Conservation (phyloP, 2,329 filamentous ascomycete species). For the Macrophomina phaseolina region DNA sequence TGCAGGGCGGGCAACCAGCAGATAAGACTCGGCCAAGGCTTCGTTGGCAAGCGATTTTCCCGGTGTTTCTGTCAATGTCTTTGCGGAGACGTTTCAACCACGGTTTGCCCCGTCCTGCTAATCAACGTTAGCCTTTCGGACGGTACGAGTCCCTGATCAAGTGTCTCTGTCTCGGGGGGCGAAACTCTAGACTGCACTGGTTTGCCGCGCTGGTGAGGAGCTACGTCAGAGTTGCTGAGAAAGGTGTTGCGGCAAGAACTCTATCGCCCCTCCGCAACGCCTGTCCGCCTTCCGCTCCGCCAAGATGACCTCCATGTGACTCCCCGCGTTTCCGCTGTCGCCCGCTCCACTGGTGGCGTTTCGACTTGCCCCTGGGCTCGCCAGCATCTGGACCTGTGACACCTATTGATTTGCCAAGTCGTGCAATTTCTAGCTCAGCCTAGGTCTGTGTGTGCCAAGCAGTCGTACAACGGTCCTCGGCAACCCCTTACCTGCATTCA, state of each 20-base stretch:
- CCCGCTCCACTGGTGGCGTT: conserved; percentile 11
- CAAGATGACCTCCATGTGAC: conserved; percentile 7
- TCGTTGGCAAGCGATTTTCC: background rate
- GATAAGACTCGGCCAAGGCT: background rate
- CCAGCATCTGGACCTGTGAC: background rate
- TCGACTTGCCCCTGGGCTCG: conserved; percentile 5
- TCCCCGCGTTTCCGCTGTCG: conserved; percentile 8
- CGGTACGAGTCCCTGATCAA: background rate
- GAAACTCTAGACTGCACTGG: background rate
- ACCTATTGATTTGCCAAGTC: conserved; percentile 1
- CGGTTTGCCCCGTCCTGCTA: background rate
- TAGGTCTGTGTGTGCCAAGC: background rate
- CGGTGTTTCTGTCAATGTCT: background rate
- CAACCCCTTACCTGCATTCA: background rate
- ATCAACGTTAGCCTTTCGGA: background rate
- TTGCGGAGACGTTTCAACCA: background rate
- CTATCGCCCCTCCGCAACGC: background rate
- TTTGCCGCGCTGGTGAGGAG: too few relatives aligned
- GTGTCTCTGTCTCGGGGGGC: background rate
- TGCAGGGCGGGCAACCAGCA: background rate
- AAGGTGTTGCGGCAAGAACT: background rate
- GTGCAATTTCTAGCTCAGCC: background rate
- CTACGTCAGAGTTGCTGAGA: background rate
- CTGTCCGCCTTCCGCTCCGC: background rate
- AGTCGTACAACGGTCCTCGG: background rate